Conservation (phyloP, 1,139 yeast genomes). For the Candida neerlandica region DNA sequence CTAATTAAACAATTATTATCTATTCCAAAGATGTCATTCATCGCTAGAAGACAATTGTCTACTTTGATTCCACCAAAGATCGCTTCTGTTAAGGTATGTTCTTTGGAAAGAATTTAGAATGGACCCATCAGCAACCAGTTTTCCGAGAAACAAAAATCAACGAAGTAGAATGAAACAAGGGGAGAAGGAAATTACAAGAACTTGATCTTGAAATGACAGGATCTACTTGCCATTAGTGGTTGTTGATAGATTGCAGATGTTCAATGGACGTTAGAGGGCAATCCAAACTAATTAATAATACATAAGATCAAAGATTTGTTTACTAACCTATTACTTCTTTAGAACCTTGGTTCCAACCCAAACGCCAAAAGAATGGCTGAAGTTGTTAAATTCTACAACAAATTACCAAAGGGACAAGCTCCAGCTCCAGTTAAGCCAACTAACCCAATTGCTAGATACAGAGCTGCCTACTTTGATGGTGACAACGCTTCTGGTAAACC, state of each 20-base stretch:
- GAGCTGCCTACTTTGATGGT: constrained; percentile 76
- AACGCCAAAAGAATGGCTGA: constrained; percentile 96
- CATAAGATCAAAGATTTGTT: constrained; percentile 16
- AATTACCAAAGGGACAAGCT: constrained; percentile 93
- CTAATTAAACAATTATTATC: constrained; percentile 5
- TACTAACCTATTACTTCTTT: constrained; percentile 38
- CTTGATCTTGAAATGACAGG: no score
- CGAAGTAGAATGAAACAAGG: no score
- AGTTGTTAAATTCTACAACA: constrained; percentile 93
- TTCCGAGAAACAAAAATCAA: no score
- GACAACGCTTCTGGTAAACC: constrained; percentile 83
- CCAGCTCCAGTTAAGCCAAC: constrained; percentile 68
- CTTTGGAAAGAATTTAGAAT: neutral
- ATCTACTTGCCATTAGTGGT: no score
- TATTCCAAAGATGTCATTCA: constrained; percentile 63
- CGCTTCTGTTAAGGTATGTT: constrained; percentile 89
- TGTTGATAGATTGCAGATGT: no score
- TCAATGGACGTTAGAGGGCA: neutral
- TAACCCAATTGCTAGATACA: constrained; percentile 74
- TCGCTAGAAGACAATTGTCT: constrained; percentile 90
- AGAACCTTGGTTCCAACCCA: constrained; percentile 94
- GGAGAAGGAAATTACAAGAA: no score
- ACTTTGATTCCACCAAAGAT: constrained; percentile 98
- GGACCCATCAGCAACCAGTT: no score
- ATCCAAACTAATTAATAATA: no score